Base-by-base conservation (phyloP, 441 rosid genomes). In the Adansonia rubrostipa region DNA sequence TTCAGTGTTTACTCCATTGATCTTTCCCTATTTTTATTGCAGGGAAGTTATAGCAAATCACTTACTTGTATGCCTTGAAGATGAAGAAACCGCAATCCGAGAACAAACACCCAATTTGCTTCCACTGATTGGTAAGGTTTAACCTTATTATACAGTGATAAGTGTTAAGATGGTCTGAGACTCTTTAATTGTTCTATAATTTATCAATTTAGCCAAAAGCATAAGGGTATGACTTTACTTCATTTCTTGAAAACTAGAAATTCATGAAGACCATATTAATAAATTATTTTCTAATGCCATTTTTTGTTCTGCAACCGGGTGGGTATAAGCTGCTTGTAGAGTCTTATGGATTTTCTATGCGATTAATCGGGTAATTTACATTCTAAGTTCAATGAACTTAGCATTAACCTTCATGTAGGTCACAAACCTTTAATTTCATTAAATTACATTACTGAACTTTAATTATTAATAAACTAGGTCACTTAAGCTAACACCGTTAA, bases 41-140 rank as follows among this genome's bases (percentile, higher is more conserved):
- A 96, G 98, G 99, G 88, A 89, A 87, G 90, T 87, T 73, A 86
- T 93, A 73, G 85, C 89, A 65, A 85, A 84, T 76, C 79, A 82
- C 86, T 87, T 96, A 88, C 83, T 96, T 54, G 87, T 83, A 71
- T 75, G 91, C 82, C 88, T 96, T 82, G 82, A 80, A 65, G 92
- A 86, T 78, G 88, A 90, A 84, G 96, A 93, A 78, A 60, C 62
- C 77, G 78, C 71, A 78, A 89, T 95, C 80, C 71, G 86, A 84
- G 83, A 85, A 81, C 90, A 84, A 71, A 84, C 91, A 66, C 83
- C 88, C 48, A 85, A 77, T 82, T 84, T 91, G 85, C 88, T 95
- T 80, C 87, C 92, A 45, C 79, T 85, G 81, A 89, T 92, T 44
- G 95, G 97, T 93, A 81, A 84, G 92, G 86, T 56, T 24, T 44